phyloP scores from a whole-genome alignment of 768 basidiomycete genomes.

The Lactifluus volemus region DNA sequence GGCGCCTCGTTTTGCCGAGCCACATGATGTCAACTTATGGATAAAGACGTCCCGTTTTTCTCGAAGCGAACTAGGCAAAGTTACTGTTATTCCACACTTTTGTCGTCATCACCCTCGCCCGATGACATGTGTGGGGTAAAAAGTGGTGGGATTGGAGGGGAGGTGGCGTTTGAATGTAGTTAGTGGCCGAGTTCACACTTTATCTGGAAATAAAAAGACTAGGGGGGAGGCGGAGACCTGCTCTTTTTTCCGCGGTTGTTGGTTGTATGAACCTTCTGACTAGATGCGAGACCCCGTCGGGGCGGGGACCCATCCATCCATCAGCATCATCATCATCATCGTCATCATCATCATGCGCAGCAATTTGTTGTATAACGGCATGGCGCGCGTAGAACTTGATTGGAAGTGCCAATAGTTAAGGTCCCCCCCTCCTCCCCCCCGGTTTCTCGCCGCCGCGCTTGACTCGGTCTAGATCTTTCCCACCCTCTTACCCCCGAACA shows the following conservation, averaged over 20 bases:
- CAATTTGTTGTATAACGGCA: background rate
- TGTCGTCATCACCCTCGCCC: background rate
- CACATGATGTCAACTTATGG: background rate
- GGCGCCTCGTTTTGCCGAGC: background rate
- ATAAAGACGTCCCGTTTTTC: background rate
- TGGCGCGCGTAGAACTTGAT: background rate
- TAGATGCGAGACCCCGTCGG: background rate
- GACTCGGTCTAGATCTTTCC: conserved; percentile 1
- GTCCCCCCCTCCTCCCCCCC: background rate
- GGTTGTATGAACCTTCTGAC: background rate
- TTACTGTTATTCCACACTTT: background rate
- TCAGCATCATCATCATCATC: background rate
- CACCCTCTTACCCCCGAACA: background rate
- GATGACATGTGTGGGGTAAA: background rate
- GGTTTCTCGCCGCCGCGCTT: background rate
- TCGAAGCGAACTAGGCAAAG: background rate
- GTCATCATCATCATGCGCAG: background rate
- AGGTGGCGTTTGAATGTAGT: background rate
- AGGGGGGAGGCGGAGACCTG: background rate
- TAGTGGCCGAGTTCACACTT: background rate
- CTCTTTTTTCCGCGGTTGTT: background rate
- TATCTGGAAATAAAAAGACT: background rate
- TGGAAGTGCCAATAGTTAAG: background rate
- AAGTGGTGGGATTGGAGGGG: background rate
- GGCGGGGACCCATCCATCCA: no score